Evolutionary conservation across 805 yeast species (phyloP).

Genomic region (Lachancea lanzarotensis): DNA sequence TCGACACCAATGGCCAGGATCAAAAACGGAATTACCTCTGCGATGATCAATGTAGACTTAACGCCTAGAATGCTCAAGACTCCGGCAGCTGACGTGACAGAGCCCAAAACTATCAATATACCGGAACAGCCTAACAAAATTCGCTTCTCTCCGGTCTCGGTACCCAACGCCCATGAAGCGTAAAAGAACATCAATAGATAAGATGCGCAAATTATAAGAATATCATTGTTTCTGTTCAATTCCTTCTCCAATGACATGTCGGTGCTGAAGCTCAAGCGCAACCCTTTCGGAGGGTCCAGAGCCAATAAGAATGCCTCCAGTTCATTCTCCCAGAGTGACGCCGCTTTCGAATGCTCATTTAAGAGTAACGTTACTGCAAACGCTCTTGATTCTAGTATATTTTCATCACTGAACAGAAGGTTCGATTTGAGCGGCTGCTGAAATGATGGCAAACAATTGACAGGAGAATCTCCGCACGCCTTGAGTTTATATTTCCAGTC

Average conservation of each 20-base stretch:
- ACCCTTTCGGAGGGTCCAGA: slow-evolving; percentile 50
- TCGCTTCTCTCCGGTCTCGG: slow-evolving; percentile 41
- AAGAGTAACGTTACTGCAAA: slow-evolving; percentile 69
- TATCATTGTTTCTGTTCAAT: slow-evolving; percentile 73
- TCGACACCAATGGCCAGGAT: slow-evolving; percentile 95
- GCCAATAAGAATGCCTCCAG: slow-evolving; percentile 49
- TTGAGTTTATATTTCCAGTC: slow-evolving; percentile 51
- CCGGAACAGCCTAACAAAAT: slow-evolving; percentile 80
- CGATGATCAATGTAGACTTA: slow-evolving; percentile 84
- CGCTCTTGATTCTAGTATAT: slow-evolving; percentile 58
- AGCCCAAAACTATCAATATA: slow-evolving; percentile 68
- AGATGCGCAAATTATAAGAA: slow-evolving; percentile 61
- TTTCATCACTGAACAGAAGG: slow-evolving; percentile 57
- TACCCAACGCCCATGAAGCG: slow-evolving; percentile 66
- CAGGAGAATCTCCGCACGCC: slow-evolving; percentile 73
- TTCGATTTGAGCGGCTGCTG: slow-evolving; percentile 81
- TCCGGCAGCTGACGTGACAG: slow-evolving; percentile 81
- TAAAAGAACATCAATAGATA: slow-evolving; percentile 83
- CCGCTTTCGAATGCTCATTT: slow-evolving; percentile 43
- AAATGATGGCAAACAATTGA: slow-evolving; percentile 80
- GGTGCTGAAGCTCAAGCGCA: slow-evolving; percentile 67
- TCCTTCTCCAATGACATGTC: slow-evolving; percentile 83
- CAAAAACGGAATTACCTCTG: slow-evolving; percentile 92
- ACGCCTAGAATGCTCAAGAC: slow-evolving; percentile 67
- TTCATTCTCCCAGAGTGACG: slow-evolving; percentile 61